Percentiles rank a stretch among this genome's conserved stretches.
phyloP scores from a whole-genome alignment of 139 green algal species.

The Deuterostichococcus epilithicus region DNA sequence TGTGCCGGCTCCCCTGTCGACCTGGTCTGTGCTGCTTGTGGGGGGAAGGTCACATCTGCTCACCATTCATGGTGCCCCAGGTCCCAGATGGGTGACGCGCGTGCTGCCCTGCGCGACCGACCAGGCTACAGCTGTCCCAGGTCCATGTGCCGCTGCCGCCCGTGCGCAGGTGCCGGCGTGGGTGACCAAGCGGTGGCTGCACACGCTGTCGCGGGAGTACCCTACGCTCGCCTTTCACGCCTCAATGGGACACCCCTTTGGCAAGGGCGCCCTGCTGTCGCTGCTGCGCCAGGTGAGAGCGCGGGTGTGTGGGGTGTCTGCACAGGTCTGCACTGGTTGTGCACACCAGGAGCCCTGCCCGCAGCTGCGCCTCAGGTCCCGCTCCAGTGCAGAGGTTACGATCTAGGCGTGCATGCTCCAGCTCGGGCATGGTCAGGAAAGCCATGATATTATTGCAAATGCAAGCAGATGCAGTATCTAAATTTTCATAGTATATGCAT shows the following conservation, averaged over 20 bases:
- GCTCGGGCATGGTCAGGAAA: no score
- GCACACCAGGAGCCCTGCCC: slow-evolving; percentile 36
- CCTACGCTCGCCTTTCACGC: slow-evolving; percentile 97
- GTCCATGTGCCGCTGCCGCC: no score
- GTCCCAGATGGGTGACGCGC: no score
- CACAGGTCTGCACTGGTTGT: neutral
- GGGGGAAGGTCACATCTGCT: neutral
- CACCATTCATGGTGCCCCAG: neutral
- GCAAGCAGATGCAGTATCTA: no score
- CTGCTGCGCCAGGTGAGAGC: slow-evolving; percentile 64
- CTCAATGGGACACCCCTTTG: slow-evolving; percentile 94
- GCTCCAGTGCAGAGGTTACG: no score
- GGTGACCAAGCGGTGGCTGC: slow-evolving; percentile 97
- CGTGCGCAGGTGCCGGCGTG: slow-evolving; percentile 86
- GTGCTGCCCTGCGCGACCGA: no score
- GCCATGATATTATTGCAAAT: no score
- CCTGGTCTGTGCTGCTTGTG: neutral
- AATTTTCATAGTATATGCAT: no score
- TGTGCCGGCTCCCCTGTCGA: no score
- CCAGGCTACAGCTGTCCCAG: no score
- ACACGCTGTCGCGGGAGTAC: slow-evolving; percentile 84
- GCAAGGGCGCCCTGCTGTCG: slow-evolving; percentile 87
- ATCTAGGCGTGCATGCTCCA: no score
- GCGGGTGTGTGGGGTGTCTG: no score
- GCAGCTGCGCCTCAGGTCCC: slow-evolving; percentile 73